These are phyloP conservation scores for Metarhizium album DNA, from an alignment of 2,329 filamentous ascomycete species.

Conservation along the genomic window DNA sequence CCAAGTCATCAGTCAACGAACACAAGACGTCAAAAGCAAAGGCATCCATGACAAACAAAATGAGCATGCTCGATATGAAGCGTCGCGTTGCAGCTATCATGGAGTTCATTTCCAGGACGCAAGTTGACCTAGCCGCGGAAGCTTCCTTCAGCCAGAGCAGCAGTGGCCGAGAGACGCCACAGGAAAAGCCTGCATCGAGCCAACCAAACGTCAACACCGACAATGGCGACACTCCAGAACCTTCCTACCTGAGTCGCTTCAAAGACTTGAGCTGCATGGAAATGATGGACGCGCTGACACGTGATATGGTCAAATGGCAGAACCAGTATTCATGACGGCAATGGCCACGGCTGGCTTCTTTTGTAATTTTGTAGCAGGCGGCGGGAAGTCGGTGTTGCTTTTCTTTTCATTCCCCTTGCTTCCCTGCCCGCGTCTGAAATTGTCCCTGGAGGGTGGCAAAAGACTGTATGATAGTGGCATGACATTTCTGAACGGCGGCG, in stretches of 20 bases:
- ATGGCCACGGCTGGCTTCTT: background rate
- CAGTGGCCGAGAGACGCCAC: constrained; percentile 24
- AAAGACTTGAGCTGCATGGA: constrained; percentile 67
- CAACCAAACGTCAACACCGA: constrained; percentile 24
- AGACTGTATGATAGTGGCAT: constrained; percentile 6
- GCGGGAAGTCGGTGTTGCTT: constrained; percentile 4
- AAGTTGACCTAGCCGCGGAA: constrained; percentile 72
- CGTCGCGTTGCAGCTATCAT: constrained; percentile 73
- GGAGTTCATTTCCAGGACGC: constrained; percentile 81
- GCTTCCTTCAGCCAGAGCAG: constrained; percentile 30
- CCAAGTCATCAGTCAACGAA: constrained; percentile 28
- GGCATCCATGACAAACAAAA: constrained; percentile 47
- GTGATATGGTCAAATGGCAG: constrained; percentile 78
- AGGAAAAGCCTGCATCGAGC: constrained; percentile 23
- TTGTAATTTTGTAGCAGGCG: background rate
- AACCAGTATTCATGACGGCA: constrained; percentile 46
- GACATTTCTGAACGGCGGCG: constrained; percentile 4
- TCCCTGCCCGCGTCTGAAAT: background rate
- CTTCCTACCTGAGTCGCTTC: constrained; percentile 43
- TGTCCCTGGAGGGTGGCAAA: background rate
- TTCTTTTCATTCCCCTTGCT: constrained; percentile 1
- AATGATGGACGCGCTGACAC: constrained; percentile 82
- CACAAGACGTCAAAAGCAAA: constrained; percentile 45
- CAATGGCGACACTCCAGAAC: constrained; percentile 14
- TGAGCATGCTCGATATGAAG: constrained; percentile 82